A percentile compares a stretch with the other conserved stretches of the same genome.
phyloP scores from a whole-genome alignment of 305 asterid species.

The Andrographis paniculata region DNA sequence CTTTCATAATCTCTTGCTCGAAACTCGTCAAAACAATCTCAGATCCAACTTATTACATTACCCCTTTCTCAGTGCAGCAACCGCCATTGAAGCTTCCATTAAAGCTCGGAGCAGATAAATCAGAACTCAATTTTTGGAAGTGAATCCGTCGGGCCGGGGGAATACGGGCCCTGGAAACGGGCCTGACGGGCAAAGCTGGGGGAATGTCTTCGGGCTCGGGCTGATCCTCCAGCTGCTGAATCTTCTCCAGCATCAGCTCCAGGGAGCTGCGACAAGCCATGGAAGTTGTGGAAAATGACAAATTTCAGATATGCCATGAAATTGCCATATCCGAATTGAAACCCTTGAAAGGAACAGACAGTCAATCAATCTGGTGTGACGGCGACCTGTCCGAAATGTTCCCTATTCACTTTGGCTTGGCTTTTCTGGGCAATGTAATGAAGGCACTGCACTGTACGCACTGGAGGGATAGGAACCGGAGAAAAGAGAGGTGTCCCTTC shows the following conservation, averaged over 20 bases:
- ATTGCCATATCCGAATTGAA: constrained; percentile 5
- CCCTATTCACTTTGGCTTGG: background rate
- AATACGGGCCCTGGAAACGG: constrained; percentile 45
- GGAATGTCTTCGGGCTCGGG: constrained; percentile 26
- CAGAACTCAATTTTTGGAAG: constrained; percentile 4
- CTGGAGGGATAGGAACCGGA: constrained; percentile 16
- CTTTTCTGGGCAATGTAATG: constrained; percentile 35
- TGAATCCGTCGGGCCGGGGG: constrained; percentile 42
- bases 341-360: background rate
- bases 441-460: constrained; percentile 8
- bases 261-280: constrained; percentile 52
- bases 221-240: constrained; percentile 44
- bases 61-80: no score
- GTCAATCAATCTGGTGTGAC: background rate
- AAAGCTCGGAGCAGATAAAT: no score
- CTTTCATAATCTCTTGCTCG: no score
- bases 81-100: no score
- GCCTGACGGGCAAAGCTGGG: constrained; percentile 64
- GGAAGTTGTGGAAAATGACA: constrained; percentile 16
- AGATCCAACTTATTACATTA: no score
- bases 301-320: background rate
- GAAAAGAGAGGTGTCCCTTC: no score
- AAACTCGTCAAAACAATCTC: no score
- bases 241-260: constrained; percentile 63
- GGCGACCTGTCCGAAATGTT: background rate